Evolutionary conservation across 108 stramenopile species (phyloP).

Genomic region (Pelagomonas calceolata): DNA sequence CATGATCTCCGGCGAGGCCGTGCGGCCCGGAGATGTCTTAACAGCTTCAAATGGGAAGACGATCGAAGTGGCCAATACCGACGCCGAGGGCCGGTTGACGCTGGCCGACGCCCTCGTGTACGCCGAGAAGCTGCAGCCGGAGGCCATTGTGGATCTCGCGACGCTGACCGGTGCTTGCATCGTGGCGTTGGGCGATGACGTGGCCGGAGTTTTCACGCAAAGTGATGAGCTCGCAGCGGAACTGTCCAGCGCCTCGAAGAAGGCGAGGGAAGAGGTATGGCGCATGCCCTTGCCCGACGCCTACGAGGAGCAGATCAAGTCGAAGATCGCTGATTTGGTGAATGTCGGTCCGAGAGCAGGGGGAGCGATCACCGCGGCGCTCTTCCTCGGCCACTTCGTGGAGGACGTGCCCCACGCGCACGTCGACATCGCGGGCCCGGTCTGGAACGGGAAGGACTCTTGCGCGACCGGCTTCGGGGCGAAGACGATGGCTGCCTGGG

Average conservation of each 20-base stretch:
- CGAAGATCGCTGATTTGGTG: conserved; percentile 34
- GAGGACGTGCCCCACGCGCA: conserved; percentile 37
- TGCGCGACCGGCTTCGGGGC: conserved; percentile 86
- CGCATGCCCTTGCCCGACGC: conserved; percentile 28
- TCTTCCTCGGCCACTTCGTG: conserved; percentile 43
- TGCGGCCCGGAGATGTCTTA: conserved; percentile 83
- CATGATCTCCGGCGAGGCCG: conserved; percentile 80
- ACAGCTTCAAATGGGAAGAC: conserved; percentile 95
- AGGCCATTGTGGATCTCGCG: conserved; percentile 78
- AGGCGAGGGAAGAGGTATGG: conserved; percentile 70
- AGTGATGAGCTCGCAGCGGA: conserved; percentile 74
- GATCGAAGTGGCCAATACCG: conserved; percentile 91
- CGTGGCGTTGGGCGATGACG: conserved; percentile 55
- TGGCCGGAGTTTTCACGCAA: conserved; percentile 69
- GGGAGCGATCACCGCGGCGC: conserved; percentile 41
- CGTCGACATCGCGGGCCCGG: conserved; percentile 49
- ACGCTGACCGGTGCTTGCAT: conserved; percentile 87
- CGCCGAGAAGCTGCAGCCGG: conserved; percentile 78
- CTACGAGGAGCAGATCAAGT: conserved; percentile 27
- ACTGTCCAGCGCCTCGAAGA: conserved; percentile 55
- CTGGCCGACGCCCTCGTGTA: conserved; percentile 93
- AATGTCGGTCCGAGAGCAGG: conserved; percentile 25
- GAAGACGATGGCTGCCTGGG: conserved; percentile 74
- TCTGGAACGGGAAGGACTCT: conserved; percentile 64
- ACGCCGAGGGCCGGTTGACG: conserved; percentile 92